Percentiles rank a stretch among this genome's conserved stretches.
phyloP scores from a whole-genome alignment of 345 rosid genomes.

The Reutealis trisperma region DNA sequence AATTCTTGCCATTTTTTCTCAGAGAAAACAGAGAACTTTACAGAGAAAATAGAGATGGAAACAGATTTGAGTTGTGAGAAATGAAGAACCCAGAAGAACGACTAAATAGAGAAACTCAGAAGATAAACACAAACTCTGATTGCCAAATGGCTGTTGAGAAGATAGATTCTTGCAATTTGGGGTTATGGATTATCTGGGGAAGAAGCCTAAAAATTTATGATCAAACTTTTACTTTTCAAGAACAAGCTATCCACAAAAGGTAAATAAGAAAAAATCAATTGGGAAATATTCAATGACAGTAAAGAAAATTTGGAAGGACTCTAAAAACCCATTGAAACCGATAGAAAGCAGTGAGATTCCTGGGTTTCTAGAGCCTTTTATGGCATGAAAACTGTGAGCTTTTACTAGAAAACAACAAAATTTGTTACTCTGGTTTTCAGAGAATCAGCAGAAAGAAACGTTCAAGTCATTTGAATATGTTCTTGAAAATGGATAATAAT shows the following conservation, averaged over 20 bases:
- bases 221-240: too few species aligned
- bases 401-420: neutral
- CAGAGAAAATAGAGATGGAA: neutral
- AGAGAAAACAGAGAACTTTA: neutral
- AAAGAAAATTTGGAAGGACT: neutral
- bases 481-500: neutral
- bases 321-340: constrained; percentile 5
- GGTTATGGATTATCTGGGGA: too few species aligned
- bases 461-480: neutral
- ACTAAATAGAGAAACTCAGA: neutral
- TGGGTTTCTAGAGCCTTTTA: neutral
- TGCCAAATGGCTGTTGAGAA: neutral
- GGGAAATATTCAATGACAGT: neutral
- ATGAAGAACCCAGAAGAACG: neutral
- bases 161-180: neutral
- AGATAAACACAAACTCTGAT: neutral
- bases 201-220: too few species aligned
- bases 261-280: too few species aligned
- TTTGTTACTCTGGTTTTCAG: neutral
- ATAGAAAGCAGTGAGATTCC: neutral
- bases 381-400: neutral
- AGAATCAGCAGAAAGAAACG: neutral
- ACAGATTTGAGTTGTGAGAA: neutral
- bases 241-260: too few species aligned
- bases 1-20: constrained; percentile 43